Evolutionary conservation across 257 asterid genomes (phyloP).

Genomic region (Euphrasia confusa): DNA sequence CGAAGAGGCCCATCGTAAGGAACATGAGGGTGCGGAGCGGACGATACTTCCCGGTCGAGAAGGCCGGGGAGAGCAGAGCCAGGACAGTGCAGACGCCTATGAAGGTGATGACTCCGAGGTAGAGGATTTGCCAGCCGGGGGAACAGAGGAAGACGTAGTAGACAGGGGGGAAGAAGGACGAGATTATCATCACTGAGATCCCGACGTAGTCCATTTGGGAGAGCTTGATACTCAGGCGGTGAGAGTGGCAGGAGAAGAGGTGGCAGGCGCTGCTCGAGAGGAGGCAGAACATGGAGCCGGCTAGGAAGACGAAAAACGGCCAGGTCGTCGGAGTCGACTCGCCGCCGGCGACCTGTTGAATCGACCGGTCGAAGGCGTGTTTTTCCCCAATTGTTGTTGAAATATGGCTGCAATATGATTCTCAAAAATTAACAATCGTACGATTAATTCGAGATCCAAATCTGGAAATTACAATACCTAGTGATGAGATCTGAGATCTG

Average conservation of each 20-base stretch:
- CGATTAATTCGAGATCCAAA: no score
- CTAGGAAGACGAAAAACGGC: slow-evolving; percentile 78
- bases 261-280: slow-evolving; percentile 79
- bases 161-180: slow-evolving; percentile 95
- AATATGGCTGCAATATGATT: neutral
- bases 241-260: slow-evolving; percentile 90
- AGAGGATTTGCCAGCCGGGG: slow-evolving; percentile 76
- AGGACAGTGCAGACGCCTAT: slow-evolving; percentile 61
- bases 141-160: slow-evolving; percentile 91
- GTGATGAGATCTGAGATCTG: slow-evolving; percentile 66
- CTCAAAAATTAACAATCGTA: neutral
- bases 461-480: no score
- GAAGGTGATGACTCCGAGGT: slow-evolving; percentile 62
- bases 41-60: slow-evolving; percentile 56
- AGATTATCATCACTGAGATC: slow-evolving; percentile 82
- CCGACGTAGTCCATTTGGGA: slow-evolving; percentile 84
- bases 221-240: slow-evolving; percentile 41
- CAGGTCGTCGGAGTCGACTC: slow-evolving; percentile 36
- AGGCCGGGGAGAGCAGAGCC: slow-evolving; percentile 64
- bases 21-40: slow-evolving; percentile 65
- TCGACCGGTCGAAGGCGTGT: neutral
- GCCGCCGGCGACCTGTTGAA: neutral
- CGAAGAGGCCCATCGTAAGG: slow-evolving; percentile 73
- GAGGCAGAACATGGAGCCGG: slow-evolving; percentile 87
- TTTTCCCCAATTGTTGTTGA: neutral